Percentiles rank a stretch among this genome's conserved stretches.
phyloP scores from a whole-genome alignment of 371 early-diverging fungal genomes.

The Actinomortierella wolfii region DNA sequence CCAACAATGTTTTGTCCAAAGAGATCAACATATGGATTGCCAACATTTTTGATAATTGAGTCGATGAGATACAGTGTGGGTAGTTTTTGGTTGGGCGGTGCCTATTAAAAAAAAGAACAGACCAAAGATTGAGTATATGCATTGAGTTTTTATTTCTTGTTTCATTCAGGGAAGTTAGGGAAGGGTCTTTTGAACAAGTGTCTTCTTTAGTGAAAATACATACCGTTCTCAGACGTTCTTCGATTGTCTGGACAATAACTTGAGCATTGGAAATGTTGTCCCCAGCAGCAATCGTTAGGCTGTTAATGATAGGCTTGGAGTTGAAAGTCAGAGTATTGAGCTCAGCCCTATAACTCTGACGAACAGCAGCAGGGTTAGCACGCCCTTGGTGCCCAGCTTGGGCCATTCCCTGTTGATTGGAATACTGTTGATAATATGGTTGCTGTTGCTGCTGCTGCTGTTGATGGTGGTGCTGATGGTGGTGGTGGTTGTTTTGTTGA shows the following conservation, averaged over 20 bases:
- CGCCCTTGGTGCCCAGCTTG: constrained; percentile 28
- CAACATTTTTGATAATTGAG: constrained; percentile 92
- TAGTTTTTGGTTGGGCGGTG: constrained; percentile 76
- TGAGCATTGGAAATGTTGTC: constrained; percentile 68
- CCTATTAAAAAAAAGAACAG: constrained; percentile 50
- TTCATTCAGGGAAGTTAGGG: too few species aligned
- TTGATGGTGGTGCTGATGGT: constrained; percentile 6
- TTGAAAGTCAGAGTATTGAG: constrained; percentile 75
- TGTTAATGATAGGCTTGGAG: constrained; percentile 89
- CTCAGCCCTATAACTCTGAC: constrained; percentile 30
- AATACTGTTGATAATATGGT: constrained; percentile 16
- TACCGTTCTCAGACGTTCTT: constrained; percentile 80
- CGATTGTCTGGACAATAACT: constrained; percentile 82
- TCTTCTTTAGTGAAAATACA: constrained; percentile 34
- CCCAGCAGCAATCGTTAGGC: constrained; percentile 84
- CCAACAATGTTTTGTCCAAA: constrained; percentile 75
- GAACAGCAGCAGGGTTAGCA: constrained; percentile 25
- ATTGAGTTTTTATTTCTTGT: constrained; percentile 8
- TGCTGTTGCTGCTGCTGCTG: constrained; percentile 18
- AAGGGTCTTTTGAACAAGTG: too few species aligned
- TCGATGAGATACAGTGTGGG: constrained; percentile 91
- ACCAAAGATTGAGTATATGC: neutral
- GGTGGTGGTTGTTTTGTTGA: constrained; percentile 32
- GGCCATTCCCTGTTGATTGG: constrained; percentile 11
- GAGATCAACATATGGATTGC: constrained; percentile 70